A percentile compares a stretch with the other conserved stretches of the same genome.
Conservation (phyloP, 208 protist genomes). For the Trypanosoma theileri region DNA sequence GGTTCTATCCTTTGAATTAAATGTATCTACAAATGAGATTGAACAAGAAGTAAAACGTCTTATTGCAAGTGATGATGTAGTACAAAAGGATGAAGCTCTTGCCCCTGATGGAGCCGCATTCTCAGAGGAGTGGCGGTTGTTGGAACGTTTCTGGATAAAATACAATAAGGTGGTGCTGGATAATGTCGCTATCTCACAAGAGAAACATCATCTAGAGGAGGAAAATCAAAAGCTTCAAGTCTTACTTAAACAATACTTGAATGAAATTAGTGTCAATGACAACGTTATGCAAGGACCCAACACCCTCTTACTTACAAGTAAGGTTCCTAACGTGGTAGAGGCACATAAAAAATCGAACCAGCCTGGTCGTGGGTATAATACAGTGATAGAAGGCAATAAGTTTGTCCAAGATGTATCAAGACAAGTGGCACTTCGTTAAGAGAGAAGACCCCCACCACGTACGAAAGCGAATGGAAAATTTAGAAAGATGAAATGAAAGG, state of each 20-base stretch:
- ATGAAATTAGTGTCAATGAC: conserved; percentile 94
- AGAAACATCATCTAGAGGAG: conserved; percentile 81
- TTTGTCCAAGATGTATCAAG: conserved; percentile 63
- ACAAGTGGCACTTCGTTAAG: conserved; percentile 43
- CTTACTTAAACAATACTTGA: conserved; percentile 94
- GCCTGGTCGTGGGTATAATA: conserved; percentile 38
- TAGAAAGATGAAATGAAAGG: too few species aligned
- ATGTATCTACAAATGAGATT: conserved; percentile 65
- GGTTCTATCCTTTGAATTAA: conserved; percentile 87
- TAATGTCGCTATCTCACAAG: conserved; percentile 90
- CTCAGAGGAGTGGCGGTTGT: conserved; percentile 87
- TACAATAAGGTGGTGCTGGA: conserved; percentile 96
- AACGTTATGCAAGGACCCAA: conserved; percentile 75
- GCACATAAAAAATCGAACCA: conserved; percentile 24
- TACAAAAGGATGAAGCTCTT: conserved; percentile 28
- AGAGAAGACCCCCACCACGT: too few species aligned
- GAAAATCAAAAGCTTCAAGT: conserved; percentile 90
- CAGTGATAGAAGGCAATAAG: conserved; percentile 78
- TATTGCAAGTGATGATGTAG: conserved; percentile 43
- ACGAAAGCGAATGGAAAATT: too few species aligned
- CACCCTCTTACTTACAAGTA: conserved; percentile 57
- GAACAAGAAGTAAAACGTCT: conserved; percentile 70
- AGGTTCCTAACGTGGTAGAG: conserved; percentile 72
- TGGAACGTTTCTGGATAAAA: conserved; percentile 94
- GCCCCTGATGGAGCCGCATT: conserved; percentile 34